Percentiles rank a stretch among this genome's conserved stretches.
Conservation (phyloP, 257 asterid species). For the Solanum bulbocastanum region DNA sequence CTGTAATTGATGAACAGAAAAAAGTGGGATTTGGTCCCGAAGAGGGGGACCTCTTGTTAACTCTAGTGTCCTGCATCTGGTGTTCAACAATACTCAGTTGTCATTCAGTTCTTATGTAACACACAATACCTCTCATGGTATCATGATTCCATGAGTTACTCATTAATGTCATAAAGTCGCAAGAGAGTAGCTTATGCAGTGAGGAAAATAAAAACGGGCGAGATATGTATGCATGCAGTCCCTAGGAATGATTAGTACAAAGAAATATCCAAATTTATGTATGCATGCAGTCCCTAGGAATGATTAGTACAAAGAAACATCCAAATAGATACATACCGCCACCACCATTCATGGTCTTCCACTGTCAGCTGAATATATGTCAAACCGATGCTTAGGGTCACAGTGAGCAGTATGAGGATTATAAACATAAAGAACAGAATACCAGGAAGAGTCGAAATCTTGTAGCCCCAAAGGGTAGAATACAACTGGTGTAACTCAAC, state of each 20-base stretch:
- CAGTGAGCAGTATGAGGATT: slow-evolving; percentile 48
- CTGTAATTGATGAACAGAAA: neutral
- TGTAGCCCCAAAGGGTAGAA: slow-evolving; percentile 78
- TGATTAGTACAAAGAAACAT: neutral
- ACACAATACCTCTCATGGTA: neutral
- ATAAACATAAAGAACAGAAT: slow-evolving; percentile 40
- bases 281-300: neutral
- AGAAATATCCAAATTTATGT: neutral
- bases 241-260: neutral
- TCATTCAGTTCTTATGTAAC: neutral
- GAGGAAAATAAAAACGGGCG: neutral
- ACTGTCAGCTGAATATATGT: slow-evolving; percentile 70
- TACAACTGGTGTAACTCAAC: slow-evolving; percentile 64
- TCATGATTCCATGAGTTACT: neutral
- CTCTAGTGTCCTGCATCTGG: neutral
- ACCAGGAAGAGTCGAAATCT: slow-evolving; percentile 43
- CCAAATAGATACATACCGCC: slow-evolving; percentile 46
- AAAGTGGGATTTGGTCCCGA: neutral
- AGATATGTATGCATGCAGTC: neutral
- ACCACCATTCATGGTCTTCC: slow-evolving; percentile 83
- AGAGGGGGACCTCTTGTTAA: neutral
- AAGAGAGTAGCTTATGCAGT: neutral
- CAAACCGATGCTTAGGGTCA: slow-evolving; percentile 48
- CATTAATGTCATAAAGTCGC: neutral
- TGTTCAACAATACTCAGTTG: neutral